Conservation (phyloP, 1,284 basidiomycete species). For the Pseudozyma thailandica region DNA sequence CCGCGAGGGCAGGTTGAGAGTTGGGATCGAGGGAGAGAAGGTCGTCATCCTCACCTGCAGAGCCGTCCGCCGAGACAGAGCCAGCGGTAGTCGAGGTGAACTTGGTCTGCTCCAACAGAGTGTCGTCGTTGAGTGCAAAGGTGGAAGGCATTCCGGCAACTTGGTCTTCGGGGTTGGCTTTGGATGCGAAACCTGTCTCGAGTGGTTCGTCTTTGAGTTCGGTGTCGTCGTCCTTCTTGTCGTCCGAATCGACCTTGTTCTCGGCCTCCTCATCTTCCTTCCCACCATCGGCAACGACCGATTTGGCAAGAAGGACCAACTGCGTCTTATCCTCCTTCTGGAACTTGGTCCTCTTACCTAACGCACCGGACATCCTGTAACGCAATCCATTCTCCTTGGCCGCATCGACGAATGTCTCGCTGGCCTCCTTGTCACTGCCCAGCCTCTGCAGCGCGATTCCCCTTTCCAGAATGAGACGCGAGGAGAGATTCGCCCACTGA, state of each 20-base stretch:
- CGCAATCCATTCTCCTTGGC: slow-evolving; percentile 81
- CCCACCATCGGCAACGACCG: slow-evolving; percentile 66
- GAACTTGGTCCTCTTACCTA: slow-evolving; percentile 94
- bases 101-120: slow-evolving; percentile 90
- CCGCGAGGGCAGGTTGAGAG: slow-evolving; percentile 75
- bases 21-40: slow-evolving; percentile 78
- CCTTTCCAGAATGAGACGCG: slow-evolving; percentile 80
- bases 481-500: slow-evolving; percentile 74
- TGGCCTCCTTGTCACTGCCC: slow-evolving; percentile 80
- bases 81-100: slow-evolving; percentile 75
- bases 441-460: slow-evolving; percentile 82
- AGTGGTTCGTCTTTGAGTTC: slow-evolving; percentile 12
- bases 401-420: slow-evolving; percentile 82
- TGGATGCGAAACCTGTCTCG: slow-evolving; percentile 47
- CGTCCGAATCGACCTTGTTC: slow-evolving; percentile 32
- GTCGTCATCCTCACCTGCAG: slow-evolving; percentile 67
- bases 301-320: slow-evolving; percentile 92
- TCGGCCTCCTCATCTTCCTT: slow-evolving; percentile 46
- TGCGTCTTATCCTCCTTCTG: slow-evolving; percentile 87
- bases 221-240: slow-evolving; percentile 19
- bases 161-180: slow-evolving; percentile 50
- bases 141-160: slow-evolving; percentile 75
- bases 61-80: slow-evolving; percentile 67
- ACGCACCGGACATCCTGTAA: slow-evolving; percentile 90
- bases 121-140: slow-evolving; percentile 91